A percentile compares a stretch with the other conserved stretches of the same genome.
These are phyloP conservation scores for Bipolaris oryzae DNA, from an alignment of 2,329 filamentous ascomycete species.

Conservation along the genomic window DNA sequence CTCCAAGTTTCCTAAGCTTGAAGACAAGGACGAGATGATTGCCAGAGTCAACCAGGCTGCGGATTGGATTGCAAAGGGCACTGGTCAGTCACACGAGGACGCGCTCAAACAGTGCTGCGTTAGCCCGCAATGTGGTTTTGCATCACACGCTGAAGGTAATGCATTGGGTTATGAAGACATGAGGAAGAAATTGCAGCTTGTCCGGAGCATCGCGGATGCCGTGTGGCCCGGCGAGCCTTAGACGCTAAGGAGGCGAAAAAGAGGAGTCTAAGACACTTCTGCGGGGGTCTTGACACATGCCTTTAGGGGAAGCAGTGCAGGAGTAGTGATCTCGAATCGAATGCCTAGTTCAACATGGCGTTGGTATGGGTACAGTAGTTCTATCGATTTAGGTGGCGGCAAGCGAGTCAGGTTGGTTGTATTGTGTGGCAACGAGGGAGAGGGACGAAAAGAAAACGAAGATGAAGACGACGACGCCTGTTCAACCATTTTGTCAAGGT, in stretches of 20 bases:
- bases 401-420: constrained; percentile 7
- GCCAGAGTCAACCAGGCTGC: constrained; percentile 59
- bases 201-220: constrained; percentile 73
- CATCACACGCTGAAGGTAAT: constrained; percentile 76
- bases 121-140: constrained; percentile 53
- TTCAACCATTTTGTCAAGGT: background rate
- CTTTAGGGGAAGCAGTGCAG: constrained; percentile 10
- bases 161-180: constrained; percentile 71
- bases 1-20: constrained; percentile 54
- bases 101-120: constrained; percentile 67
- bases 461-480: background rate
- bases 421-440: constrained; percentile 2
- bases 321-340: constrained; percentile 12
- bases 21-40: constrained; percentile 55
- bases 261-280: constrained; percentile 1
- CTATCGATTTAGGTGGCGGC: background rate
- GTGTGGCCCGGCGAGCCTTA: constrained; percentile 68
- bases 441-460: no score
- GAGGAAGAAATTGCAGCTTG: constrained; percentile 73
- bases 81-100: constrained; percentile 67
- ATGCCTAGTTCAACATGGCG: constrained; percentile 38
- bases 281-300: background rate
- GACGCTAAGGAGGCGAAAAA: background rate
- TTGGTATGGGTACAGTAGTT: constrained; percentile 18
- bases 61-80: constrained; percentile 72